Evolutionary conservation across 768 basidiomycete genomes (phyloP).

Genomic region (Lyophyllum shimeji): DNA sequence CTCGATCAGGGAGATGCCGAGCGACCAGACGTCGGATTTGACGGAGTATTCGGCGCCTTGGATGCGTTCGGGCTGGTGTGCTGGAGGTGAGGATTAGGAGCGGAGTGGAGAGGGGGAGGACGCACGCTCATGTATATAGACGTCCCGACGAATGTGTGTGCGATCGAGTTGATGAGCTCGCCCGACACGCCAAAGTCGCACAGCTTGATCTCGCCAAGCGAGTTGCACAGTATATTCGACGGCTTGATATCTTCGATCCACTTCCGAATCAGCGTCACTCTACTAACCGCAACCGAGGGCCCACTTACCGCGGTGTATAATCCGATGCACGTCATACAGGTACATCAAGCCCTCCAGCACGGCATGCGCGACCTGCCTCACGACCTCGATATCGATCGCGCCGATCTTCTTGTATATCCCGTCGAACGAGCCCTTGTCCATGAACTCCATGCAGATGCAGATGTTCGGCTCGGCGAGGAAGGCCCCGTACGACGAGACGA

Average conservation of each 20-base stretch:
- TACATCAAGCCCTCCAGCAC: slow-evolving; percentile 97
- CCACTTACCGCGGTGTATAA: slow-evolving; percentile 92
- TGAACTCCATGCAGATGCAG: slow-evolving; percentile 97
- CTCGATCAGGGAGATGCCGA: slow-evolving; percentile 96
- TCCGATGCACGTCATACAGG: slow-evolving; percentile 94
- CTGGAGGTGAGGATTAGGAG: neutral
- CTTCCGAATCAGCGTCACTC: too few species aligned
- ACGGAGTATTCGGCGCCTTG: slow-evolving; percentile 98
- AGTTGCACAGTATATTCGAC: slow-evolving; percentile 95
- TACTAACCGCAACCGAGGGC: too few species aligned
- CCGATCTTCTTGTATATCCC: slow-evolving; percentile 94
- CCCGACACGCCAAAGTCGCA: slow-evolving; percentile 99
- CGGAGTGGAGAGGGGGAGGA: slow-evolving; percentile 18
- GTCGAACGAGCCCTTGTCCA: slow-evolving; percentile 93
- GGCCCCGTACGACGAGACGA: slow-evolving; percentile 96
- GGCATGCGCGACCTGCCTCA: slow-evolving; percentile 88
- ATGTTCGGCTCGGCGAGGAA: slow-evolving; percentile 97
- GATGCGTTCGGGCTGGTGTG: slow-evolving; percentile 89
- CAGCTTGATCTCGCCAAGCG: slow-evolving; percentile 94
- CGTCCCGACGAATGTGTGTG: slow-evolving; percentile 98
- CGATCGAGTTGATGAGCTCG: slow-evolving; percentile 97
- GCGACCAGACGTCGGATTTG: slow-evolving; percentile 99
- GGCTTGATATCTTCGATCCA: slow-evolving; percentile 89
- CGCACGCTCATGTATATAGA: slow-evolving; percentile 98
- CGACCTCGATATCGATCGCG: slow-evolving; percentile 88